A percentile compares a stretch with the other conserved stretches of the same genome.
Evolutionary conservation across 2,329 filamentous ascomycete genomes (phyloP).

Genomic region (Pseudogymnoascus sp.): DNA sequence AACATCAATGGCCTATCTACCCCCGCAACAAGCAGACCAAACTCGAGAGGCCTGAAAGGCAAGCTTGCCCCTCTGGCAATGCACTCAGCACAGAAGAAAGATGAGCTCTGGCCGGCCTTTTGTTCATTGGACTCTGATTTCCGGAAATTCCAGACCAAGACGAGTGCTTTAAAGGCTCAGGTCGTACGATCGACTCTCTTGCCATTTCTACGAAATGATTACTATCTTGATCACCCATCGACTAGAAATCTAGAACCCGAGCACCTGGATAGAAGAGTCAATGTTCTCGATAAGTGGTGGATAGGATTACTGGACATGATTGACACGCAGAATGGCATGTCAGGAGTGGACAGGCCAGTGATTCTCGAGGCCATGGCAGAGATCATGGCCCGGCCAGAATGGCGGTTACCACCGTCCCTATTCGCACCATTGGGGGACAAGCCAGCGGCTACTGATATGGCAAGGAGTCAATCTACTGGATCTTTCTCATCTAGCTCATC

Average conservation of each 20-base stretch:
- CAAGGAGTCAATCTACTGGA: conserved; percentile 36
- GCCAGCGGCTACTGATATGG: conserved; percentile 23
- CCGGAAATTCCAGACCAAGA: conserved; percentile 64
- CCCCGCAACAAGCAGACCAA: conserved; percentile 23
- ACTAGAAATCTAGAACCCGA: conserved; percentile 55
- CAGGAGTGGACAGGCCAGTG: conserved; percentile 62
- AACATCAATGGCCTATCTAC: conserved; percentile 33
- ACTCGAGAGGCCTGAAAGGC: conserved; percentile 38
- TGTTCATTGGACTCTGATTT: conserved; percentile 62
- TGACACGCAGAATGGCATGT: conserved; percentile 62
- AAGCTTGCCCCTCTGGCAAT: conserved; percentile 42
- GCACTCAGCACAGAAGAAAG: conserved; percentile 45
- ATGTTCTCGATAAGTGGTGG: conserved; percentile 72
- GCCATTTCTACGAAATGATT: conserved; percentile 53
- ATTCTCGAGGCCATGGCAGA: conserved; percentile 63
- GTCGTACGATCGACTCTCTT: conserved; percentile 59
- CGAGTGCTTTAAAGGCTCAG: conserved; percentile 61
- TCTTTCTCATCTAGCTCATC: conserved; percentile 55
- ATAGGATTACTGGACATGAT: conserved; percentile 62
- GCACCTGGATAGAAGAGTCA: conserved; percentile 61
- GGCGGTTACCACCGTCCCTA: conserved; percentile 55
- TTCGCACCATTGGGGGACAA: conserved; percentile 46
- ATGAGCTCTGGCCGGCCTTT: conserved; percentile 65
- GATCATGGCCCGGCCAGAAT: conserved; percentile 67
- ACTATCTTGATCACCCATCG: conserved; percentile 52